A percentile compares a stretch with the other conserved stretches of the same genome.
Evolutionary conservation across 257 asterid species (phyloP).

Genomic region (Solanum gracilifrons): DNA sequence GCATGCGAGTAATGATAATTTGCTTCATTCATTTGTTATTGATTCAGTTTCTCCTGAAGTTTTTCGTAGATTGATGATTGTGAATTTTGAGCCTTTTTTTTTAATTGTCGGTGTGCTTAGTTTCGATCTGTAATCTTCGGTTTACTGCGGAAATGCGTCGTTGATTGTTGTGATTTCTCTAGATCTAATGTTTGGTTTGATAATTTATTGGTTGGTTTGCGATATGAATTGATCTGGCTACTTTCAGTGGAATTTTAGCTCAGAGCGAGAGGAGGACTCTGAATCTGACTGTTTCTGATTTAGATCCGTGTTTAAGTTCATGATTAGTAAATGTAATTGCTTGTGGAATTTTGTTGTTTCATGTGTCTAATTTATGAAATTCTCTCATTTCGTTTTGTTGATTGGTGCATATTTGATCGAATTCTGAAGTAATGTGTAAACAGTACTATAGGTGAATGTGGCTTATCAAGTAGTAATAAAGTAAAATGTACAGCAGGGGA

Average conservation of each 20-base stretch:
- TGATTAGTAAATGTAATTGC: neutral
- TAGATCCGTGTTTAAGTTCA: neutral
- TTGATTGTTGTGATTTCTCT: neutral
- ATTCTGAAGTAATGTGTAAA: neutral
- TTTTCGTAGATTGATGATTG: neutral
- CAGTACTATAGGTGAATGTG: neutral
- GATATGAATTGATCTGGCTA: constrained; percentile 5
- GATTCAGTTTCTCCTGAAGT: neutral
- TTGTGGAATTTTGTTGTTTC: neutral
- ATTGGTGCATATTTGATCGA: neutral
- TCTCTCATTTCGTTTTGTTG: neutral
- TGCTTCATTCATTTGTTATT: neutral
- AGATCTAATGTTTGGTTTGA: neutral
- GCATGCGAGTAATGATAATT: neutral
- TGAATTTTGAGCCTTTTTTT: neutral
- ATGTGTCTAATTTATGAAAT: neutral
- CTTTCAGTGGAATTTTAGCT: neutral
- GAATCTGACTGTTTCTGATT: neutral
- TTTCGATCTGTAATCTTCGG: neutral
- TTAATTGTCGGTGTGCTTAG: neutral
- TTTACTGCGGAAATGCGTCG: neutral
- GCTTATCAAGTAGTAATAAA: neutral
- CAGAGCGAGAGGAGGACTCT: neutral
- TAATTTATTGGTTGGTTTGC: neutral
- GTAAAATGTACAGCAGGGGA: neutral